These are phyloP conservation scores for Thelonectria olida DNA, from an alignment of 2,329 filamentous ascomycete species.

Conservation along the genomic window DNA sequence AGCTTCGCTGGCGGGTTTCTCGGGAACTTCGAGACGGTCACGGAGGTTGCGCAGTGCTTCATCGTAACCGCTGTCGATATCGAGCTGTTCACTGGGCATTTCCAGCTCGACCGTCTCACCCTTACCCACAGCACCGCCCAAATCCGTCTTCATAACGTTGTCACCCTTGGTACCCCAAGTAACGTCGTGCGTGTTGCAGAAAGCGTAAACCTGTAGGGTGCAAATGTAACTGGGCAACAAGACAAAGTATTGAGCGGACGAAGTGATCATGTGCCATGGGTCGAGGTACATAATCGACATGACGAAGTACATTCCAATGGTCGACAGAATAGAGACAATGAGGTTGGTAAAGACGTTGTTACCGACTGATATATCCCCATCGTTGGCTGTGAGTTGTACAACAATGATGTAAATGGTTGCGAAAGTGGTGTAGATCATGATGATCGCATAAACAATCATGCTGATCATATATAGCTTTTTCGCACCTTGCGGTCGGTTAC, in stretches of 20 bases:
- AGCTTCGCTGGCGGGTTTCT: conserved; percentile 69
- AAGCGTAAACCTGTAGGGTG: conserved; percentile 96
- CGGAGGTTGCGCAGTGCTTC: conserved; percentile 95
- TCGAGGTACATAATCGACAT: conserved; percentile 98
- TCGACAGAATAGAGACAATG: conserved; percentile 88
- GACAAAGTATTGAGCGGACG: conserved; percentile 88
- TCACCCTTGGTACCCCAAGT: conserved; percentile 82
- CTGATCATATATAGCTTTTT: conserved; percentile 88
- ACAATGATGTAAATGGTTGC: conserved; percentile 89
- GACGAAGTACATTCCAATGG: conserved; percentile 92
- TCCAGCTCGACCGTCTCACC: conserved; percentile 90
- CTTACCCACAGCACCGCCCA: conserved; percentile 84
- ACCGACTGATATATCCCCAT: conserved; percentile 67
- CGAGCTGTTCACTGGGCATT: conserved; percentile 97
- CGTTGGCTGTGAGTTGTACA: conserved; percentile 70
- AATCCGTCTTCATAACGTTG: conserved; percentile 92
- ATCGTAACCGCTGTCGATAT: conserved; percentile 98
- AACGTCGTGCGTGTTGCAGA: conserved; percentile 61
- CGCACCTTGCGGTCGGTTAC: conserved; percentile 94
- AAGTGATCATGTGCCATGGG: conserved; percentile 99
- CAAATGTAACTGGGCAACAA: conserved; percentile 95
- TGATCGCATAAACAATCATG: conserved; percentile 90
- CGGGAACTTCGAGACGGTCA: conserved; percentile 85
- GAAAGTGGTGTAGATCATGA: conserved; percentile 97
- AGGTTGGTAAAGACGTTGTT: conserved; percentile 96